These are phyloP conservation scores for Mucor velutinosus DNA, from an alignment of 371 early-diverging fungal species.

Conservation along the genomic window DNA sequence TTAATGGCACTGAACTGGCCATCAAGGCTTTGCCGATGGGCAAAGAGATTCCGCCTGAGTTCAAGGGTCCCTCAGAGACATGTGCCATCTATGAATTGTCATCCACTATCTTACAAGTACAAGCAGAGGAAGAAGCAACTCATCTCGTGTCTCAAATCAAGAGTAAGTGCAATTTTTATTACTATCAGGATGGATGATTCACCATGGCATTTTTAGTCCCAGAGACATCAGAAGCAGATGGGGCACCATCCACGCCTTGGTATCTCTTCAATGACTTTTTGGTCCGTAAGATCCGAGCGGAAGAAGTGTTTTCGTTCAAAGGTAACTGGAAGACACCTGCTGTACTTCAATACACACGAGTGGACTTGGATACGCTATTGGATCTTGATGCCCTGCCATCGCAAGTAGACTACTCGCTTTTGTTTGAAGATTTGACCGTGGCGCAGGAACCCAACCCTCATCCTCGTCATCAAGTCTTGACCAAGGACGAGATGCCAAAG, in stretches of 20 bases:
- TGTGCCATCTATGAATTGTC: conserved; percentile 64
- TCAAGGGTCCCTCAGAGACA: conserved; percentile 34
- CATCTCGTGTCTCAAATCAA: conserved; percentile 78
- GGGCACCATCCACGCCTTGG: conserved; percentile 67
- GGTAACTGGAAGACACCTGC: conserved; percentile 82
- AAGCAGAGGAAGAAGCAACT: conserved; percentile 62
- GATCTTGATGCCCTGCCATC: conserved; percentile 38
- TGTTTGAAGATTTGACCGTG: conserved; percentile 51
- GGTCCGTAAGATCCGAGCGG: conserved; percentile 73
- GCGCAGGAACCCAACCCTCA: conserved; percentile 55
- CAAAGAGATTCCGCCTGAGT: conserved; percentile 48
- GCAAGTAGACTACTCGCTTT: conserved; percentile 46
- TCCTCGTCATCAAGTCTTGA: conserved; percentile 53
- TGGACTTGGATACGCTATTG: conserved; percentile 49
- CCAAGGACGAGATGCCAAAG: conserved; percentile 63
- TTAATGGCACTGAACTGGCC: conserved; percentile 46
- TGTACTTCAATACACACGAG: conserved; percentile 69
- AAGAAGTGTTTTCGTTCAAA: conserved; percentile 70
- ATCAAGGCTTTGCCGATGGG: conserved; percentile 48
- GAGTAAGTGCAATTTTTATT: conserved; percentile 38
- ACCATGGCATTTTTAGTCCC: conserved; percentile 20
- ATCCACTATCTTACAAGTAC: conserved; percentile 69
- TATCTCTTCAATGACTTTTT: conserved; percentile 93
- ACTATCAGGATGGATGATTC: background rate
- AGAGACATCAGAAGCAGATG: conserved; percentile 27